These are phyloP conservation scores for Anthoceros angustus DNA, from an alignment of 225 moss, liverwort and hornwort species.

Conservation along the genomic window DNA sequence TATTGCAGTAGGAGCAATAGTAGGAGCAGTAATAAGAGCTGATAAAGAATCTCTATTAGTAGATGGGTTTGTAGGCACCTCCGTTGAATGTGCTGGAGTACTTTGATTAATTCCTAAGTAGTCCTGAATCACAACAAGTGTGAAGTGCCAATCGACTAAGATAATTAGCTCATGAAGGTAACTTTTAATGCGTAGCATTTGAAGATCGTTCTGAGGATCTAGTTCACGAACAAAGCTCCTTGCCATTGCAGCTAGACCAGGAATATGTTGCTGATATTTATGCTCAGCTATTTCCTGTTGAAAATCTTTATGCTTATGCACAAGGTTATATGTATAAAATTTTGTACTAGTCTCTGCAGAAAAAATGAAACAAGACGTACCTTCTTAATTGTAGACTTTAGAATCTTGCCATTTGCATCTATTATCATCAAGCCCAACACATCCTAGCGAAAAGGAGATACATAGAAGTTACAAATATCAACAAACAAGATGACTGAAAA, in stretches of 20 bases:
- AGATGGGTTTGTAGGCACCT: not conserved
- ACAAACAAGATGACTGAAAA: not conserved
- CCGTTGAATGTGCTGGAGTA: slow-evolving; percentile 27
- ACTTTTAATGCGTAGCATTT: slow-evolving; percentile 77
- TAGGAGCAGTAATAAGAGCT: not conserved
- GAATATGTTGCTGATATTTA: slow-evolving; percentile 51
- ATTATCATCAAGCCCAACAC: slow-evolving; percentile 53
- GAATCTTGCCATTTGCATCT: slow-evolving; percentile 49
- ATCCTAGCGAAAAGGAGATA: slow-evolving; percentile 23
- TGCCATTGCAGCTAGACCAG: slow-evolving; percentile 54
- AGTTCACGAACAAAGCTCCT: slow-evolving; percentile 71
- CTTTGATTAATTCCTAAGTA: slow-evolving; percentile 57
- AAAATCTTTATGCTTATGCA: not conserved
- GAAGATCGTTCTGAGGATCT: slow-evolving; percentile 56
- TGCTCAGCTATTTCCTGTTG: slow-evolving; percentile 47
- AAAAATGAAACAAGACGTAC: slow-evolving; percentile 12
- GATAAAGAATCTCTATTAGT: not conserved
- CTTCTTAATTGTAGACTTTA: slow-evolving; percentile 63
- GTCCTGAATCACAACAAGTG: slow-evolving; percentile 59
- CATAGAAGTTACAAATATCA: not conserved
- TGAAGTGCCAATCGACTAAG: slow-evolving; percentile 57
- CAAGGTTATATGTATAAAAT: not conserved
- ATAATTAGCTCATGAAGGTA: slow-evolving; percentile 68
- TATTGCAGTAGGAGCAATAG: no score
- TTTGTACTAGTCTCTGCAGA: not conserved